Evolutionary conservation across 208 protist genomes (phyloP).

Genomic region (Trypanosomatidae sp.): DNA sequence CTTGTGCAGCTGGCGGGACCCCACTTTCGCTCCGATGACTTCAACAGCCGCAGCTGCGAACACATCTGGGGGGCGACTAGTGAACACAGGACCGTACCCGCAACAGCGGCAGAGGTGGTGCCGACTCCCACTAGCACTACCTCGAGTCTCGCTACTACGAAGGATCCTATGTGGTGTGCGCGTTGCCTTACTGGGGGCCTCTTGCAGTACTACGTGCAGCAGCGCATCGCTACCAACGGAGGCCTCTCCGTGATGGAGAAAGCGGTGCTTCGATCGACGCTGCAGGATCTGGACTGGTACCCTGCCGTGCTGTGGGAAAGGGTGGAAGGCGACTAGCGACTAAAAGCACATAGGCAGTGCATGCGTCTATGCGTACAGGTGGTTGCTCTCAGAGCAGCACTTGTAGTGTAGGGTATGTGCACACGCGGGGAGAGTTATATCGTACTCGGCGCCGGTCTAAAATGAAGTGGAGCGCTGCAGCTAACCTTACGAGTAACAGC

Average conservation of each 20-base stretch:
- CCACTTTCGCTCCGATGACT: slow-evolving; percentile 1
- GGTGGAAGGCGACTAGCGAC: neutral
- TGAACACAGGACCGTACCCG: neutral
- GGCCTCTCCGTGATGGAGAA: slow-evolving; percentile 26
- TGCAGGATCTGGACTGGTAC: slow-evolving; percentile 30
- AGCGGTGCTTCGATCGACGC: slow-evolving; percentile 21
- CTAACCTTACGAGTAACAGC: neutral
- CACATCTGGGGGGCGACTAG: neutral
- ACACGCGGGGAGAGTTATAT: neutral
- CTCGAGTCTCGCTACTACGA: neutral
- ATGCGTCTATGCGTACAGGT: neutral
- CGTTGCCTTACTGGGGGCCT: slow-evolving; percentile 31
- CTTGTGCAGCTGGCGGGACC: slow-evolving; percentile 33
- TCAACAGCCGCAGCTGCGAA: neutral
- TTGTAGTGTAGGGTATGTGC: neutral
- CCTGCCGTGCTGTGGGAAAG: slow-evolving; percentile 23
- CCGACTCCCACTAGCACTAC: neutral
- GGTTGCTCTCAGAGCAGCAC: neutral
- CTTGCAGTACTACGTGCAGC: slow-evolving; percentile 23
- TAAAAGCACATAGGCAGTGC: neutral
- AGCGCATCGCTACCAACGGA: slow-evolving; percentile 7
- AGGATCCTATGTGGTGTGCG: slow-evolving; percentile 27
- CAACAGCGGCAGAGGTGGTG: neutral
- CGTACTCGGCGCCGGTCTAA: neutral
- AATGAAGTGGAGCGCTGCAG: neutral